Conservation (phyloP, 768 basidiomycete species). For the Kwoniella shandongensis region DNA sequence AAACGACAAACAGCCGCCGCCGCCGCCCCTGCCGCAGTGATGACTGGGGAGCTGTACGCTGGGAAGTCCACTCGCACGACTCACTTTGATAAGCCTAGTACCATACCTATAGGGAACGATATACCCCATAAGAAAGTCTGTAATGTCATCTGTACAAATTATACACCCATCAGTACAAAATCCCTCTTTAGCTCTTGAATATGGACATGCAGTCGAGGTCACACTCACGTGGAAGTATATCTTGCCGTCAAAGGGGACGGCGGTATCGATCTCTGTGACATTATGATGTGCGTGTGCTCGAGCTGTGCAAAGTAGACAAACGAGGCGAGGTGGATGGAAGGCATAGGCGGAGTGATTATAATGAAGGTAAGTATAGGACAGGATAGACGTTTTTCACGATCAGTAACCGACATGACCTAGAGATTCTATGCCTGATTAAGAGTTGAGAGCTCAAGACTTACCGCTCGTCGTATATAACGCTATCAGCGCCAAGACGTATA, state of each 20-base stretch:
- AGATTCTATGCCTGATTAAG: neutral
- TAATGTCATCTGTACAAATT: constrained; percentile 60
- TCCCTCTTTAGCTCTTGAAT: neutral
- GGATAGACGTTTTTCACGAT: too few species aligned
- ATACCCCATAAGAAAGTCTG: constrained; percentile 81
- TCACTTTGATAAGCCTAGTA: constrained; percentile 55
- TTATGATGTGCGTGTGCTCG: constrained; percentile 60
- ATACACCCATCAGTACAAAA: neutral
- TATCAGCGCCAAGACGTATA: neutral
- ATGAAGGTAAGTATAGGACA: too few species aligned
- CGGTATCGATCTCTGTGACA: constrained; percentile 64
- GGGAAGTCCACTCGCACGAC: constrained; percentile 5
- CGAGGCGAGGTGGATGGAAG: too few species aligned
- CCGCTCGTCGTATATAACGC: neutral
- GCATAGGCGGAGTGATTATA: too few species aligned
- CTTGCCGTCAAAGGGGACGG: constrained; percentile 70
- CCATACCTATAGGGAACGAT: constrained; percentile 71
- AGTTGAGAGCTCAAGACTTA: neutral
- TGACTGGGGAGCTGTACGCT: too few species aligned
- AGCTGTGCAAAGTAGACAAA: constrained; percentile 4
- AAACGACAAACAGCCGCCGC: too few species aligned
- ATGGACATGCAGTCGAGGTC: too few species aligned
- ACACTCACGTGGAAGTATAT: constrained; percentile 68
- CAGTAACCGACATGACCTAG: neutral
- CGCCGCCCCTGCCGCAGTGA: too few species aligned